phyloP scores from a whole-genome alignment of 2,329 filamentous ascomycete species.

The Aureobasidium sp. region DNA sequence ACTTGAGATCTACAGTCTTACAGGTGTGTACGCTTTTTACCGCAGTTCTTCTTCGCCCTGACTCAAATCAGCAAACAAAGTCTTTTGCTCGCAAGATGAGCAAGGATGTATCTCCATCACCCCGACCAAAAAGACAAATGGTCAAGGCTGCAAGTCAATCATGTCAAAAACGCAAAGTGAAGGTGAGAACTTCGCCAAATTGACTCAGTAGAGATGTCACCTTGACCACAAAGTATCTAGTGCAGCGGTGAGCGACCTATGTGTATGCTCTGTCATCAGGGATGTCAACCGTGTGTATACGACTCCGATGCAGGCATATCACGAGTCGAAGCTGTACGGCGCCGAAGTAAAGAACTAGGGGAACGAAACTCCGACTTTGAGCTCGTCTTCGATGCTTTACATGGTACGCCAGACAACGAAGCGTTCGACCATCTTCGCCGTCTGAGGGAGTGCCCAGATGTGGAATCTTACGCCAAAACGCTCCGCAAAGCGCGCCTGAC shows the following conservation, averaged over 20 bases:
- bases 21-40: not conserved
- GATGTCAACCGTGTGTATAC: constrained; percentile 16
- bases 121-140: constrained; percentile 17
- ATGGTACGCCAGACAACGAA: not conserved
- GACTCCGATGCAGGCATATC: constrained; percentile 17
- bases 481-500: not conserved
- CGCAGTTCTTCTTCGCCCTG: not conserved
- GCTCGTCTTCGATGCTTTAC: constrained; percentile 9
- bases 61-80: not conserved
- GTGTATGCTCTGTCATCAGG: constrained; percentile 16
- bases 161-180: constrained; percentile 21
- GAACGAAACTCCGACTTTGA: constrained; percentile 18
- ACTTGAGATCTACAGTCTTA: not conserved
- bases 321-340: constrained; percentile 16
- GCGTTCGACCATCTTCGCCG: constrained; percentile 13
- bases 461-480: constrained; percentile 7
- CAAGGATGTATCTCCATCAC: not conserved
- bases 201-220: not conserved
- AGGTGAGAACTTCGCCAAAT: not conserved
- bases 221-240: constrained; percentile 1
- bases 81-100: constrained; percentile 1
- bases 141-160: constrained; percentile 19
- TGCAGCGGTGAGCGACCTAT: constrained; percentile 19
- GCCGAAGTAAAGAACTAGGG: constrained; percentile 16
- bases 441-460: constrained; percentile 3